Conservation (phyloP, 345 rosid genomes). For the Eucalyptus dawsonii region DNA sequence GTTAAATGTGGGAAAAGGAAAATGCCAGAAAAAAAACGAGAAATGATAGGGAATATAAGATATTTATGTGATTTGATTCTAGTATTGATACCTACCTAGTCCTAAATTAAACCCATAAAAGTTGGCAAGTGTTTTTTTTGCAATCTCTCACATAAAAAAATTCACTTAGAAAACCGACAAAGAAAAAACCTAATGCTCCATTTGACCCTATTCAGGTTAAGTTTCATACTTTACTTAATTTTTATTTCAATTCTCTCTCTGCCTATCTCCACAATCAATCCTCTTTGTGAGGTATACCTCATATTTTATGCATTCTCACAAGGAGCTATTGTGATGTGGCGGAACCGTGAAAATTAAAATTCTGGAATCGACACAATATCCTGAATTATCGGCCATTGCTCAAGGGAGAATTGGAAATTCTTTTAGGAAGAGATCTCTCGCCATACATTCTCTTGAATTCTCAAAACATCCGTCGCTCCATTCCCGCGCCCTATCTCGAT, state of each 20-base stretch:
- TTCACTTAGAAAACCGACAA: no score
- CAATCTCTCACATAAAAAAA: not conserved
- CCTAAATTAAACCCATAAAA: not conserved
- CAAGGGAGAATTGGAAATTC: not conserved
- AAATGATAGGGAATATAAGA: not conserved
- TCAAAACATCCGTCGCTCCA: not conserved
- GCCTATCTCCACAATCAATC: not conserved
- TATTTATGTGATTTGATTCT: not conserved
- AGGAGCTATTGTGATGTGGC: not conserved
- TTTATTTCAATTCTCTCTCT: not conserved
- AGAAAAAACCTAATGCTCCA: no score
- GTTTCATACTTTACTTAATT: not conserved
- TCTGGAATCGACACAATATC: not conserved
- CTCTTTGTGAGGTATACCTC: not conserved
- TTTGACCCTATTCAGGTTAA: not conserved
- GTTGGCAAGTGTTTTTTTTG: not conserved
- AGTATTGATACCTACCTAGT: no score
- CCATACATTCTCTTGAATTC: not conserved
- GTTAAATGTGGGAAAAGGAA: not conserved
- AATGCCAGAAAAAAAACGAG: not conserved
- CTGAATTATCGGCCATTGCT: not conserved
- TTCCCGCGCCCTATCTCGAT: not conserved
- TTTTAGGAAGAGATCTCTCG: not conserved
- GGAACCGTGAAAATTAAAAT: not conserved
- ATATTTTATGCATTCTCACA: no score